Evolutionary conservation across 139 green algal genomes (phyloP), one percentile per base, ranked within the genome.

Genomic region (Pleodorina starrii): DNA sequence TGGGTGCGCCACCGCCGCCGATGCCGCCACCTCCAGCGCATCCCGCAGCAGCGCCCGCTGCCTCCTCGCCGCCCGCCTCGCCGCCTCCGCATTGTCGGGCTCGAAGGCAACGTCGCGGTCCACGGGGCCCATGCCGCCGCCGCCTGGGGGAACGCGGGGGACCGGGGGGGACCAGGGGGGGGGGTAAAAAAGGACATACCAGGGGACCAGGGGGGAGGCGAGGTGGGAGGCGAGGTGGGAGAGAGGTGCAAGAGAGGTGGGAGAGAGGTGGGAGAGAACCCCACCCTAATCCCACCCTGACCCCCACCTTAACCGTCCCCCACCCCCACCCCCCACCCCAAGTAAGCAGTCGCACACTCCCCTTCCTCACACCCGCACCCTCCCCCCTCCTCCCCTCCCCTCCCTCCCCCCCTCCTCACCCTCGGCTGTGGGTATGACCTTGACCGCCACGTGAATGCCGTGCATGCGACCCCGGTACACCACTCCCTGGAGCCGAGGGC

Each of bases 381-480:
- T 11, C 1, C 12, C 36, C 12, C 32, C 32, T 27, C n/a, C 35
- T 21, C 32, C 69, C 38, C 16, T 42, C 43, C 21, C 25, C 72
- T 50, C 1, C 38, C 72, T 32, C 40, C 17, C 23, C 7, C 43
- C 43, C 14, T 29, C 23, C 74, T 63, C 74, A 84, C 76, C 76
- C 76, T 87, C 60, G 0, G 78, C 78, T 19, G 51, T 73, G 48
- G 78, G 78, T 32, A 87, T 87, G 42, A 87, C 60, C 81, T 87
- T 87, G 42, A 87, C 81, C 7, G 81, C 81, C 38, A 76, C 80
- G n/a, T 44, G 40, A 9, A 75, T 60, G 80, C 80, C 80, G 42
- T 87, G 59, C 80, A 75, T 40, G 27, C 80, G 80, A 0, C 80
- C 80, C 7, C 80, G 80, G 59, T 87, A 87, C 59, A 87, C 80